phyloP scores from a whole-genome alignment of 441 rosid genomes.

The Theobroma grandiflorum region DNA sequence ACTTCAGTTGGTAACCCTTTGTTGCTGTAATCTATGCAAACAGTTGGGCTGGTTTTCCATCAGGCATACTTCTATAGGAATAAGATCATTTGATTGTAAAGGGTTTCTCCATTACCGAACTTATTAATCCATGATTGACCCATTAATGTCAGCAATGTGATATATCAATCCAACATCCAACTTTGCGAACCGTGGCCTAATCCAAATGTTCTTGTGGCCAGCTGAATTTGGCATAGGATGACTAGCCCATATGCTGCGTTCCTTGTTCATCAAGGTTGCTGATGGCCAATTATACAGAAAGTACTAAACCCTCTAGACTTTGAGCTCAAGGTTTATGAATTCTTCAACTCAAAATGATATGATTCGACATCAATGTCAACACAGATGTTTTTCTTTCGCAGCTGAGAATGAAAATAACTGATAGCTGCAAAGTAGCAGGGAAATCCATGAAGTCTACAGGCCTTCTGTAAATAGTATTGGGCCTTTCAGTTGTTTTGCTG shows the following conservation, averaged over 20 bases:
- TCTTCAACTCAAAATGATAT: neutral
- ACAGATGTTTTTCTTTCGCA: neutral
- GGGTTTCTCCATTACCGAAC: neutral
- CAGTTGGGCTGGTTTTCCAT: neutral
- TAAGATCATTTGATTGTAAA: neutral
- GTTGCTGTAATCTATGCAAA: neutral
- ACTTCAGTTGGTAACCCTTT: neutral
- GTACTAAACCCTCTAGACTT: too few species aligned
- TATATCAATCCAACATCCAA: neutral
- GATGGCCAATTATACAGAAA: neutral
- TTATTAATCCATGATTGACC: neutral
- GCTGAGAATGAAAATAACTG: neutral
- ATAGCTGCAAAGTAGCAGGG: neutral
- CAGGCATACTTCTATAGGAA: neutral
- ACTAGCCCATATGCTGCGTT: neutral
- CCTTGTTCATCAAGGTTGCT: neutral
- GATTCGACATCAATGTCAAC: neutral
- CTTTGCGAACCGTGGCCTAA: neutral
- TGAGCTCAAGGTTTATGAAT: neutral
- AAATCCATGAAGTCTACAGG: neutral
- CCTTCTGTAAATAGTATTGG: neutral
- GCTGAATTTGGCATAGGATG: neutral
- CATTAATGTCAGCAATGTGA: neutral
- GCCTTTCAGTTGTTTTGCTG: neutral
- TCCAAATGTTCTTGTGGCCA: neutral